Percentiles rank a stretch among this genome's conserved stretches.
Conservation (phyloP, 805 yeast species). For the Lipomyces lipofer region DNA sequence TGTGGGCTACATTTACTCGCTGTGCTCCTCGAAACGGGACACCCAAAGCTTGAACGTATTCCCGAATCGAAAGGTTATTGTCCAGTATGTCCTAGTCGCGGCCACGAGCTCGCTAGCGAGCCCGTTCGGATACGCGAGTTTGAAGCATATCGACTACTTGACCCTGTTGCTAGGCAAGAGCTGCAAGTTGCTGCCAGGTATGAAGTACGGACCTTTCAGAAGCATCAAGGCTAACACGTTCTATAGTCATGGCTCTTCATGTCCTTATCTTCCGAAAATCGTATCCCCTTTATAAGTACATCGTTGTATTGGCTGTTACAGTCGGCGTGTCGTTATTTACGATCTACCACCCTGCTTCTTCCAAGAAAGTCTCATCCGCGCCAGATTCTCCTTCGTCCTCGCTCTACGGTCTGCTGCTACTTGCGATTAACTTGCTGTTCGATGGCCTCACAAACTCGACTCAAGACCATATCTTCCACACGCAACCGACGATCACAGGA, state of each 20-base stretch:
- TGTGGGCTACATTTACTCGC: constrained; percentile 63
- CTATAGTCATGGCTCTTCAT: constrained; percentile 81
- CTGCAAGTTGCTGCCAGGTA: constrained; percentile 93
- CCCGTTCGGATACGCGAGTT: constrained; percentile 77
- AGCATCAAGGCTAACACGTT: background rate
- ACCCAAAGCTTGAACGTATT: constrained; percentile 30
- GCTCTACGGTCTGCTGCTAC: constrained; percentile 58
- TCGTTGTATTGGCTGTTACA: constrained; percentile 78
- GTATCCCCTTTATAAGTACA: constrained; percentile 74
- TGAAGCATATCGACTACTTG: constrained; percentile 81
- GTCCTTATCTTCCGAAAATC: constrained; percentile 63
- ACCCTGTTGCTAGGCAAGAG: constrained; percentile 85
- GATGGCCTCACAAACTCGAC: constrained; percentile 94
- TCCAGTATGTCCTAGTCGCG: constrained; percentile 54
- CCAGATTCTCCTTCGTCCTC: constrained; percentile 42
- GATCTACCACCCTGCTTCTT: constrained; percentile 44
- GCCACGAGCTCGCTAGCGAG: constrained; percentile 76
- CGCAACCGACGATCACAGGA: constrained; percentile 60
- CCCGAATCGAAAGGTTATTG: constrained; percentile 36
- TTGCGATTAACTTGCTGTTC: constrained; percentile 64
- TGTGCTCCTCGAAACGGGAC: background rate
- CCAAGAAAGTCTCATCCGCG: constrained; percentile 39
- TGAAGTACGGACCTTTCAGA: background rate
- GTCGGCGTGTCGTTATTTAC: constrained; percentile 82
- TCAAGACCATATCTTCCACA: constrained; percentile 78